Conservation (phyloP, 2,329 filamentous ascomycete genomes). For the Orbilia brochopaga region DNA sequence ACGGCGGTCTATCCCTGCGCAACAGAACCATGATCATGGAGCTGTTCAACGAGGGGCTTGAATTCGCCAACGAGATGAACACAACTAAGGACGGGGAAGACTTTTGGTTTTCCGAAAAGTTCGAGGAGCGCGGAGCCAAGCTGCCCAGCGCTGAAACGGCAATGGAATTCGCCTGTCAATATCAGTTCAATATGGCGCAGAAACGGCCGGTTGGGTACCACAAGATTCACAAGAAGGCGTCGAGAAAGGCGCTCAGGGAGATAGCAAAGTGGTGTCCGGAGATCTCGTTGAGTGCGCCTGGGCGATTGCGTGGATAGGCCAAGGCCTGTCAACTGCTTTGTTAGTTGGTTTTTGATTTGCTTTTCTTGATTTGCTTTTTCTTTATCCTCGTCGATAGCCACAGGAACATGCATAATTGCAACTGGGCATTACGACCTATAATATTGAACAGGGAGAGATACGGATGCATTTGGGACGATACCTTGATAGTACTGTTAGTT, state of each 20-base stretch:
- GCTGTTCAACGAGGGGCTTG: conserved; percentile 37
- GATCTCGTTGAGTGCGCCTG: conserved; percentile 25
- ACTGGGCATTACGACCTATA: too few species aligned
- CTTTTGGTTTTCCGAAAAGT: conserved; percentile 56
- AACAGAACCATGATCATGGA: conserved; percentile 56
- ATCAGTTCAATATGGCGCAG: conserved; percentile 54
- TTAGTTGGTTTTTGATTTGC: too few species aligned
- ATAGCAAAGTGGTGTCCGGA: conserved; percentile 57
- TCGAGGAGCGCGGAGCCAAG: conserved; percentile 53
- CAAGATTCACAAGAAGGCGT: conserved; percentile 54
- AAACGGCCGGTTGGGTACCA: conserved; percentile 56
- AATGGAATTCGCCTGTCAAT: conserved; percentile 56
- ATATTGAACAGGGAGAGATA: too few species aligned
- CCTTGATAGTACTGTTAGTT: too few species aligned
- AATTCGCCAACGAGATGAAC: conserved; percentile 46
- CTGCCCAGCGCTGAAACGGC: conserved; percentile 55
- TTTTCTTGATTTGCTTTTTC: too few species aligned
- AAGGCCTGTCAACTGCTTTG: too few species aligned
- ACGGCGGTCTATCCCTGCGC: conserved; percentile 58
- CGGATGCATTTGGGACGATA: too few species aligned
- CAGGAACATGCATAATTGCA: too few species aligned
- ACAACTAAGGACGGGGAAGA: conserved; percentile 56
- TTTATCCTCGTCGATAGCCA: too few species aligned
- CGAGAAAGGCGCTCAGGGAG: conserved; percentile 50
- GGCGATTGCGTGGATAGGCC: conserved; percentile 4